Conservation (phyloP, 169 alveolate genomes). For the Plasmodium blacklocki region DNA sequence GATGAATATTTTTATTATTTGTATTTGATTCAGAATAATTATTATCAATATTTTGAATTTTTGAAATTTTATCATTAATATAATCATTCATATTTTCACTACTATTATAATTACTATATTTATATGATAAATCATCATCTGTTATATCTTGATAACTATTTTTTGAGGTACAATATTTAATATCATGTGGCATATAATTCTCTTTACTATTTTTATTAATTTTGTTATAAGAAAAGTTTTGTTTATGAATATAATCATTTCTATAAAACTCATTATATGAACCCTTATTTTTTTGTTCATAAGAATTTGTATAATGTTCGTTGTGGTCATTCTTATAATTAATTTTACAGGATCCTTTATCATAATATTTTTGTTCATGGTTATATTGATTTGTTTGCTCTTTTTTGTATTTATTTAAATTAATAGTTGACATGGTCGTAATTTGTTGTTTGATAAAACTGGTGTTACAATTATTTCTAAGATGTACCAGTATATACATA, state of each 20-base stretch:
- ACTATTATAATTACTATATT: neutral
- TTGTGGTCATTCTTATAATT: neutral
- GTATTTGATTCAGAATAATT: too few species aligned
- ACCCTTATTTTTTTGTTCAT: neutral
- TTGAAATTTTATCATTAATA: neutral
- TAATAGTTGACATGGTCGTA: constrained; percentile 17
- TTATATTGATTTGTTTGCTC: constrained; percentile 34
- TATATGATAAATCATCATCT: neutral
- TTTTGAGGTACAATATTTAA: too few species aligned
- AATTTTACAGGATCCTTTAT: neutral
- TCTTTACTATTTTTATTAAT: neutral
- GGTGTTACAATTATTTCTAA: constrained; percentile 73
- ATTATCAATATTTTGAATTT: too few species aligned
- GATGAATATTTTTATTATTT: too few species aligned
- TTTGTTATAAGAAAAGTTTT: neutral
- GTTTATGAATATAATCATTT: neutral
- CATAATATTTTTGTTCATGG: constrained; percentile 2
- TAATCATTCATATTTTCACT: neutral
- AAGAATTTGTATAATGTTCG: neutral
- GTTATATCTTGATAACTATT: too few species aligned
- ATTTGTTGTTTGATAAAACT: constrained; percentile 55
- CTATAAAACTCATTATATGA: neutral
- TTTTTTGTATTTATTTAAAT: constrained; percentile 19
- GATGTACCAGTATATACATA: constrained; percentile 80
- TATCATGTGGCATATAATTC: too few species aligned